Conservation (phyloP, 73 alveolate genomes). For the Durusdinium trenchii region DNA sequence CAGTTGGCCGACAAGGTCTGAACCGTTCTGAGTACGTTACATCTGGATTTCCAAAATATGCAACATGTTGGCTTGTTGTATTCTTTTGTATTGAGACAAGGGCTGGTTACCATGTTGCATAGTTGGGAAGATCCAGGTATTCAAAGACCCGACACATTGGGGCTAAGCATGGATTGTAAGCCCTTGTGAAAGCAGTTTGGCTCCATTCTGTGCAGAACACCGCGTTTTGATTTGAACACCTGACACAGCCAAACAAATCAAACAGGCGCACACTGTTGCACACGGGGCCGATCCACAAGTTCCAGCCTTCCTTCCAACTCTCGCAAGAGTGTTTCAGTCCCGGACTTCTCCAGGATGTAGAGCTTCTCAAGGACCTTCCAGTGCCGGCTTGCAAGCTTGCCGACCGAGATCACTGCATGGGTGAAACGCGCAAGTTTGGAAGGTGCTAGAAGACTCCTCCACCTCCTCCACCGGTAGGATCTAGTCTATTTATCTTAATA, state of each 20-base stretch:
- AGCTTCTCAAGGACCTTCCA: constrained; percentile 71
- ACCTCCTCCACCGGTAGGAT: no score
- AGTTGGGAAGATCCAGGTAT: no score
- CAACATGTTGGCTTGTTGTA: neutral
- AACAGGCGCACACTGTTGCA: neutral
- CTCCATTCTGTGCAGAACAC: neutral
- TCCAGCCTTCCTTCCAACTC: constrained; percentile 63
- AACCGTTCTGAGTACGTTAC: no score
- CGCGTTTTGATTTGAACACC: neutral
- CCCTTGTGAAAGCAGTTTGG: neutral
- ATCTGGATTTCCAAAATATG: neutral
- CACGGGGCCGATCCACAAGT: neutral
- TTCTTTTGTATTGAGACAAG: neutral
- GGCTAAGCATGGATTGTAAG: neutral
- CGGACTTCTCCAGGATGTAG: constrained; percentile 18
- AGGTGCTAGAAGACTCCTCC: no score
- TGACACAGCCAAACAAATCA: neutral
- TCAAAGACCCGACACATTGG: no score
- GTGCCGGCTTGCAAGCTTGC: neutral
- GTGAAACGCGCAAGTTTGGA: no score
- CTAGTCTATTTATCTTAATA: no score
- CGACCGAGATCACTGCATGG: no score
- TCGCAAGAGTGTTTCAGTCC: constrained; percentile 20
- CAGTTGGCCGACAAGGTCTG: no score
- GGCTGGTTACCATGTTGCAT: neutral